Percentiles rank a stretch among this genome's conserved stretches.
Conservation (phyloP, 352 stramenopile species). For the Pythium chondricola region DNA sequence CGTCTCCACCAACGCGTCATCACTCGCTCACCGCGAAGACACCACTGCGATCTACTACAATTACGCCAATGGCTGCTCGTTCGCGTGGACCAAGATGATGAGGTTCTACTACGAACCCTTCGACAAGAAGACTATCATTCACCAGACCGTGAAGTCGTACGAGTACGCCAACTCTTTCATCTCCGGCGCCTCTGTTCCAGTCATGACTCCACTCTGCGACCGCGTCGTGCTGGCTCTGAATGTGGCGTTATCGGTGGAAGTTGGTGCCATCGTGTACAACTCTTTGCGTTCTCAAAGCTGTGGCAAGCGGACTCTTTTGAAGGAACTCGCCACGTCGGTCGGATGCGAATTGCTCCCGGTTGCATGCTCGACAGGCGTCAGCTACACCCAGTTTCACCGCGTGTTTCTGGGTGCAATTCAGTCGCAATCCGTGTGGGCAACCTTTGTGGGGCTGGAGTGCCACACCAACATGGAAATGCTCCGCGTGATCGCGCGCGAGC, state of each 20-base stretch:
- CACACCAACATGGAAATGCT: slow-evolving; percentile 17
- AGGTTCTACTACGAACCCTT: slow-evolving; percentile 57
- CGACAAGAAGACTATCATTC: slow-evolving; percentile 45
- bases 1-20: slow-evolving; percentile 1
- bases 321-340: slow-evolving; percentile 37
- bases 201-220: slow-evolving; percentile 57
- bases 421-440: slow-evolving; percentile 34
- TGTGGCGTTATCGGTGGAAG: slow-evolving; percentile 42
- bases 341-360: slow-evolving; percentile 37
- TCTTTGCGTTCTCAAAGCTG: slow-evolving; percentile 4
- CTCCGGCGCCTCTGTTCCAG: slow-evolving; percentile 28
- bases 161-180: slow-evolving; percentile 64
- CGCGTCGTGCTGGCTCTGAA: slow-evolving; percentile 51
- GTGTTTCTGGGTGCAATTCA: slow-evolving; percentile 35
- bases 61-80: slow-evolving; percentile 39
- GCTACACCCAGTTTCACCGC: slow-evolving; percentile 29
- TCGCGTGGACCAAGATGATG: slow-evolving; percentile 56
- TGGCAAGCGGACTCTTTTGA: slow-evolving; percentile 39
- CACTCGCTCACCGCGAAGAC: slow-evolving; percentile 15
- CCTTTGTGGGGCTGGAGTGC: slow-evolving; percentile 33
- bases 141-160: slow-evolving; percentile 52
- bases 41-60: slow-evolving; percentile 30
- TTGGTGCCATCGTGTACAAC: slow-evolving; percentile 40
- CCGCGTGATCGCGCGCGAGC: slow-evolving; percentile 31
- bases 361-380: slow-evolving; percentile 28